Evolutionary conservation across 169 alveolate genomes (phyloP).

Genomic region (Cryptosporidium andersoni): DNA sequence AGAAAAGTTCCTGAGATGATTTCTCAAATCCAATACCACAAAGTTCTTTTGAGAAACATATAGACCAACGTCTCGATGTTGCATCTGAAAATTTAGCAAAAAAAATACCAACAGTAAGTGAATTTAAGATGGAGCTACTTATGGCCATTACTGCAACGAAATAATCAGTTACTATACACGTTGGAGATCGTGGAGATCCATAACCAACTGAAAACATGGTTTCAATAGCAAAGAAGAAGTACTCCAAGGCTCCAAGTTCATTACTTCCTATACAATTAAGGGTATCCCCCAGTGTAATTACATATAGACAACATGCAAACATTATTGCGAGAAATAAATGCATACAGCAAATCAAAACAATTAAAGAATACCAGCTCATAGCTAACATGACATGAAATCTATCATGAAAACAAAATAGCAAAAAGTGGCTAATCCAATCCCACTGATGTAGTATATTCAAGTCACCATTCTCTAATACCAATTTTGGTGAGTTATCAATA

Average conservation of each 20-base stretch:
- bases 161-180: slow-evolving; percentile 72
- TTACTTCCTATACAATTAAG: slow-evolving; percentile 73
- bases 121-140: slow-evolving; percentile 73
- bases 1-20: not conserved
- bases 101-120: slow-evolving; percentile 75
- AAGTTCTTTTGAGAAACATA: slow-evolving; percentile 73
- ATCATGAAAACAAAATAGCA: slow-evolving; percentile 53
- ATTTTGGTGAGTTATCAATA: slow-evolving; percentile 1
- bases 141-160: slow-evolving; percentile 74
- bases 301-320: slow-evolving; percentile 10
- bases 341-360: slow-evolving; percentile 14
- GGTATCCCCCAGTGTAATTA: slow-evolving; percentile 72
- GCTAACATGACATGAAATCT: slow-evolving; percentile 65
- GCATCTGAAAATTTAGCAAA: slow-evolving; percentile 77
- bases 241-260: slow-evolving; percentile 64
- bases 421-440: slow-evolving; percentile 56
- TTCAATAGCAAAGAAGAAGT: slow-evolving; percentile 75
- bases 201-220: slow-evolving; percentile 78
- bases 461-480: slow-evolving; percentile 55
- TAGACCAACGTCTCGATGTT: slow-evolving; percentile 74
- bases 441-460: slow-evolving; percentile 56
- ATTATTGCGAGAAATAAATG: slow-evolving; percentile 24
- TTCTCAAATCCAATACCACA: slow-evolving; percentile 63
- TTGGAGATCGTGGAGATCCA: slow-evolving; percentile 78
- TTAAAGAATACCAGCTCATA: slow-evolving; percentile 46